Percentiles rank a stretch among this genome's conserved stretches.
phyloP scores from a whole-genome alignment of 1,139 yeast genomes.

The Candida sojae region DNA sequence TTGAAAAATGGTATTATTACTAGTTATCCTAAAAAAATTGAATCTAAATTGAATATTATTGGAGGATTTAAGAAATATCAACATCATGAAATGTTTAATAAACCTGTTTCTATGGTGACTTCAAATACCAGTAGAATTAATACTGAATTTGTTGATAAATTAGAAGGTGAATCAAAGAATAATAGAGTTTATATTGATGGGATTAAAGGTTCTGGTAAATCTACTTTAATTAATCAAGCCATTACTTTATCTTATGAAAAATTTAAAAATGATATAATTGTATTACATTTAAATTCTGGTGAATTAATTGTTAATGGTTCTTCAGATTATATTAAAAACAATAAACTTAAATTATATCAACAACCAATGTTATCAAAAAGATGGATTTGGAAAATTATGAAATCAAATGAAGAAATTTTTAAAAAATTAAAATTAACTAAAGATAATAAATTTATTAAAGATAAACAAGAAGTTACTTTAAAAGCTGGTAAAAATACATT shows the following conservation, averaged over 20 bases:
- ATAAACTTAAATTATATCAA: slow-evolving; percentile 51
- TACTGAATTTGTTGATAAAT: slow-evolving; percentile 26
- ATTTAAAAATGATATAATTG: slow-evolving; percentile 46
- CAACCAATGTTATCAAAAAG: slow-evolving; percentile 81
- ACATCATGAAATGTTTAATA: slow-evolving; percentile 59
- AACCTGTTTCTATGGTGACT: slow-evolving; percentile 57
- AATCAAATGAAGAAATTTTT: slow-evolving; percentile 56
- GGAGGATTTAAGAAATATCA: slow-evolving; percentile 67
- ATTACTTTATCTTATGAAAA: slow-evolving; percentile 58
- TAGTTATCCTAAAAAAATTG: slow-evolving; percentile 23
- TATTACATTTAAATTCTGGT: slow-evolving; percentile 69
- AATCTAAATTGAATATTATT: slow-evolving; percentile 32
- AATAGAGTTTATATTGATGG: slow-evolving; percentile 69
- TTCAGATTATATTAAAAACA: slow-evolving; percentile 63
- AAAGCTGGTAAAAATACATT: slow-evolving; percentile 46
- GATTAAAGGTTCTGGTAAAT: slow-evolving; percentile 77
- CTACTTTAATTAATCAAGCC: slow-evolving; percentile 70
- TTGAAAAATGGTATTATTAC: slow-evolving; percentile 18
- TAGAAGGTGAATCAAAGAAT: slow-evolving; percentile 21
- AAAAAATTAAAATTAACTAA: slow-evolving; percentile 50
- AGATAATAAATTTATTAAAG: slow-evolving; percentile 37
- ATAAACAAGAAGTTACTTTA: slow-evolving; percentile 36
- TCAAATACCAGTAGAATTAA: slow-evolving; percentile 30
- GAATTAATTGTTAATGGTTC: slow-evolving; percentile 68
- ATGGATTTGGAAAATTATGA: slow-evolving; percentile 57